These are phyloP conservation scores for Hyaloscypha variabilis DNA, from an alignment of 495 filamentous ascomycete species.

Conservation along the genomic window DNA sequence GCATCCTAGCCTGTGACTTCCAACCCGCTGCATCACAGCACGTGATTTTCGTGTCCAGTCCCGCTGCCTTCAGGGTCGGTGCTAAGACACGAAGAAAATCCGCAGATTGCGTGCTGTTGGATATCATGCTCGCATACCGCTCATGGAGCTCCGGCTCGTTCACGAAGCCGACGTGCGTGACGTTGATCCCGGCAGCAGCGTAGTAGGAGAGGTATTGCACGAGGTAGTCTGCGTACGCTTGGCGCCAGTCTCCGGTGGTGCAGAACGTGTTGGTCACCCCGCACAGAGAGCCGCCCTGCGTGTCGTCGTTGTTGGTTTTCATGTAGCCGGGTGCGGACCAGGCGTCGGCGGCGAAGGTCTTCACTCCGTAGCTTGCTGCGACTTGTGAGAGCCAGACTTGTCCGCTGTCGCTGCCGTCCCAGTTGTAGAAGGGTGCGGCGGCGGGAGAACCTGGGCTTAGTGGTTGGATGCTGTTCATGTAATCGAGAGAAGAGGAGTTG, in stretches of 20 bases:
- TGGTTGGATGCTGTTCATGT: conserved; percentile 43
- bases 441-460: conserved; percentile 38
- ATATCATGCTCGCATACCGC: neutral
- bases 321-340: conserved; percentile 61
- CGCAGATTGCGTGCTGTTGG: conserved; percentile 46
- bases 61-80: conserved; percentile 39
- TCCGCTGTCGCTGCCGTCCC: conserved; percentile 48
- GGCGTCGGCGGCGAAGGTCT: conserved; percentile 53
- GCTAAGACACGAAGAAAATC: conserved; percentile 50
- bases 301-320: conserved; percentile 52
- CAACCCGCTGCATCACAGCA: conserved; percentile 58
- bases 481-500: conserved; percentile 21
- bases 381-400: conserved; percentile 55
- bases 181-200: conserved; percentile 42
- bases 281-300: conserved; percentile 49
- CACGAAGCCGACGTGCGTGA: conserved; percentile 55
- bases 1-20: conserved; percentile 42
- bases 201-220: conserved; percentile 56
- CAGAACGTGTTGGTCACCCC: conserved; percentile 48
- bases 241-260: conserved; percentile 53
- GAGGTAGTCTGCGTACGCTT: conserved; percentile 57
- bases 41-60: conserved; percentile 43
- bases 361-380: conserved; percentile 45
- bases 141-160: conserved; percentile 53
- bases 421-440: conserved; percentile 42